phyloP scores from a whole-genome alignment of 805 yeast species.

The Dipodascus albidus region DNA sequence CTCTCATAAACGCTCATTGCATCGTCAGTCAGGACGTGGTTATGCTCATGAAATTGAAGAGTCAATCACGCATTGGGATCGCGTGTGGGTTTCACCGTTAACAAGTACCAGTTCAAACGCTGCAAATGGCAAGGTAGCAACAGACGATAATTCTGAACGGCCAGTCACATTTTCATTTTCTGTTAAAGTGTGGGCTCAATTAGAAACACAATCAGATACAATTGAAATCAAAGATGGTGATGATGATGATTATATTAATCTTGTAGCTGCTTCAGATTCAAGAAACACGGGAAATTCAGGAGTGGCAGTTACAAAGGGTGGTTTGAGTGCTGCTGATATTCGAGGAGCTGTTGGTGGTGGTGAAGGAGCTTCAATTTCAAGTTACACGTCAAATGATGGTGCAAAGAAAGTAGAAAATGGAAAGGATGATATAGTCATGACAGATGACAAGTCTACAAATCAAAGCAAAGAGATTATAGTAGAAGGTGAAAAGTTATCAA shows the following conservation, averaged over 20 bases:
- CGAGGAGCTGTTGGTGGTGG: slow-evolving; percentile 46
- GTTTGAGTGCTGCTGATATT: slow-evolving; percentile 35
- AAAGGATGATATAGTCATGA: not conserved
- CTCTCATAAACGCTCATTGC: slow-evolving; percentile 10
- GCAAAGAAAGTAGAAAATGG: not conserved
- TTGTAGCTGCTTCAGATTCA: slow-evolving; percentile 14
- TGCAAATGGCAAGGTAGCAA: slow-evolving; percentile 8
- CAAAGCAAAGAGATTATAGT: not conserved
- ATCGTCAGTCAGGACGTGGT: slow-evolving; percentile 14
- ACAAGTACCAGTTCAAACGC: slow-evolving; percentile 5
- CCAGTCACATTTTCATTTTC: slow-evolving; percentile 15
- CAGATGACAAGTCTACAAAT: not conserved
- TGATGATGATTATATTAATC: slow-evolving; percentile 28
- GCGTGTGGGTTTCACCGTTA: slow-evolving; percentile 19
- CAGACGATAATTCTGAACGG: slow-evolving; percentile 10
- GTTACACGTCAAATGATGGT: slow-evolving; percentile 3
- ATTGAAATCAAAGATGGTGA: slow-evolving; percentile 26
- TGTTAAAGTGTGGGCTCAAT: slow-evolving; percentile 26
- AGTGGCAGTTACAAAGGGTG: slow-evolving; percentile 13
- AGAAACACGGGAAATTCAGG: slow-evolving; percentile 4
- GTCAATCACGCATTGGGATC: slow-evolving; percentile 22
- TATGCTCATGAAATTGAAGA: slow-evolving; percentile 15
- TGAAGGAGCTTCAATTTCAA: slow-evolving; percentile 34
- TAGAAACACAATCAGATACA: slow-evolving; percentile 12
- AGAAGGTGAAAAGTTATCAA: not conserved